Evolutionary conservation across 352 stramenopile species (phyloP).

Genomic region (Pelagophyceae sp.): DNA sequence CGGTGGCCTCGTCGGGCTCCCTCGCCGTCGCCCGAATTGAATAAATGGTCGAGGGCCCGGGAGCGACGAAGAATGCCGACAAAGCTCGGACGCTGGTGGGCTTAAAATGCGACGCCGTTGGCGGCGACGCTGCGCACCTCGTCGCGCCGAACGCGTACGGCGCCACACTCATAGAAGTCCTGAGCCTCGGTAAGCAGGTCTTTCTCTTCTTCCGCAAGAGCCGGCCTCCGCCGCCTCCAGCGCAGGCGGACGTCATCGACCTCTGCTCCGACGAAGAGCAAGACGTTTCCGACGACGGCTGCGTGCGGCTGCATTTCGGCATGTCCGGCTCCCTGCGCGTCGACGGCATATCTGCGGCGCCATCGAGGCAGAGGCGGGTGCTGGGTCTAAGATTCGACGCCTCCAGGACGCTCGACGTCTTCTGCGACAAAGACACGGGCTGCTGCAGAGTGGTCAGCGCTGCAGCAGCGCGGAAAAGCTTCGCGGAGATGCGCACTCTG

Average conservation of each 20-base stretch:
- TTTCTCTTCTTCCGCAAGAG: slow-evolving; percentile 18
- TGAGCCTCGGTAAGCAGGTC: slow-evolving; percentile 17
- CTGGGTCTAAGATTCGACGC: too few species aligned
- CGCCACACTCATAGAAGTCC: slow-evolving; percentile 11
- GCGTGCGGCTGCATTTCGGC: slow-evolving; percentile 13
- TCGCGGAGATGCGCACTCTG: background rate
- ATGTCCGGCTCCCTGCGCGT: slow-evolving; percentile 15
- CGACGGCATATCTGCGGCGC: too few species aligned
- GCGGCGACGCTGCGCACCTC: background rate
- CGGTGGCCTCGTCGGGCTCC: too few species aligned
- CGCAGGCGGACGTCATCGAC: background rate
- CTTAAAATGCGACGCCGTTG: background rate
- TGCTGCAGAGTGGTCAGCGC: too few species aligned
- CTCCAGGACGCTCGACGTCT: background rate
- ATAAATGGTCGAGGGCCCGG: slow-evolving; percentile 19
- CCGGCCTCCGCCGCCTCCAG: background rate
- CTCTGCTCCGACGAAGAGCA: background rate
- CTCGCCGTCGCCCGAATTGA: too few species aligned
- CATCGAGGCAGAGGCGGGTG: too few species aligned
- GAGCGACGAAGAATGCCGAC: slow-evolving; percentile 8
- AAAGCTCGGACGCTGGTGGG: background rate
- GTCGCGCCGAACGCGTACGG: too few species aligned
- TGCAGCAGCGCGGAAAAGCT: too few species aligned
- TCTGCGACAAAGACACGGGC: background rate
- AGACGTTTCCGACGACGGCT: background rate